Evolutionary conservation across 805 yeast genomes (phyloP), one percentile per base, ranked within the genome.

Genomic region (Wickerhamiella azyma): DNA sequence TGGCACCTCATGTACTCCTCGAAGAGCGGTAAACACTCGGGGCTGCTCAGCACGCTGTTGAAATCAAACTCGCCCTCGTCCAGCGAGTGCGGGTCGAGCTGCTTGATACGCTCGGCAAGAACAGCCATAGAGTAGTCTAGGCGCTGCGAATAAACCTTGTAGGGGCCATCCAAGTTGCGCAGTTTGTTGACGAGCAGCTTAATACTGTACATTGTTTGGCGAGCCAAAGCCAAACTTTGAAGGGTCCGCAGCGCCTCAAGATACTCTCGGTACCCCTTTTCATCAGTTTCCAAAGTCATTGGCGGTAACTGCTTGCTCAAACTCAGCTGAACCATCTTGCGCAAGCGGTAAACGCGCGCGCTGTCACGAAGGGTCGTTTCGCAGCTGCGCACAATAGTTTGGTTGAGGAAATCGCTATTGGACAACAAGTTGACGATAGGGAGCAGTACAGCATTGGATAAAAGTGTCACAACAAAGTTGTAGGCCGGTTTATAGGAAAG

Each of bases 391-490:
- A 77, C 77, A 13, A 85, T 68, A 36, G 69, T 55, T 46, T 76
- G 73, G 58, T 88, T 88, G 75, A 81, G 81, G 49, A 76, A 81
- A 58, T 85, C 94, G 1, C 89, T 75, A 41, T 81, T 88, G 0
- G 79, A 63, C 1, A 81, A 53, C 63, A 80, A 72, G 6, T 65
- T 57, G 4, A 68, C 47, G 0, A 74, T 44, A 0, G 85, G 83
- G 18, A 60, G 57, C 9, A 85, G 50, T 0, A 85, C 74, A 46
- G 74, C 70, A 19, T 76, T 67, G 0, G 83, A 59, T 2, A 85
- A 45, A 5, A 88, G 66, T 54, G 88, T 95, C 33, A 78, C 66
- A 0, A 80, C 54, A 9, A 88, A 62, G 0, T 70, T 59, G 0
- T 52, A 48, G 0, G 76, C 77, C 2, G 78, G 66, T 0, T 66